A percentile compares a stretch with the other conserved stretches of the same genome.
phyloP scores from a whole-genome alignment of 306 rosid species.

The Castanea crenata region DNA sequence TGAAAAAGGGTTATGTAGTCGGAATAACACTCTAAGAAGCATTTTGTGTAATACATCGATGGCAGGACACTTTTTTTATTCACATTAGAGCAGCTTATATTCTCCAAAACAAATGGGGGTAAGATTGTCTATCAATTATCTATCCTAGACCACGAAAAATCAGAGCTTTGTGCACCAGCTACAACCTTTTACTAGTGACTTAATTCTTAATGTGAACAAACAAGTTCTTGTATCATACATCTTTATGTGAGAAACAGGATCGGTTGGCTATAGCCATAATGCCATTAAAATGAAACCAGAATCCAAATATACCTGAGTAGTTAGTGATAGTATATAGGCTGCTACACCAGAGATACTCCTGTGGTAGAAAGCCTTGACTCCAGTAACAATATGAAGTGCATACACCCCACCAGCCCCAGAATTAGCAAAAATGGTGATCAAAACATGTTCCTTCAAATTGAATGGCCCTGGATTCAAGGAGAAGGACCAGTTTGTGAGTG shows the following conservation, averaged over 20 bases:
- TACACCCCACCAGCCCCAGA: conserved; percentile 67
- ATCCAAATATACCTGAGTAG: conserved; percentile 66
- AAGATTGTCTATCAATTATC: no score
- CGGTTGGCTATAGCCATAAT: background rate
- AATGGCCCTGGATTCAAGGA: conserved; percentile 84
- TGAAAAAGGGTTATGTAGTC: background rate
- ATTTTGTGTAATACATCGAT: no score
- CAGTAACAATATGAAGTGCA: conserved; percentile 68
- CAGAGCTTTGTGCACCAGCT: no score
- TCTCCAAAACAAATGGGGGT: no score
- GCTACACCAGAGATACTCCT: conserved; percentile 52
- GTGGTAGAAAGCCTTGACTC: conserved; percentile 82
- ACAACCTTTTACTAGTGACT: no score
- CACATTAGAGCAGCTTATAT: no score
- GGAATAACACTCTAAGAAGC: background rate
- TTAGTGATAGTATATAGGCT: conserved; percentile 56
- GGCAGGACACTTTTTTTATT: no score
- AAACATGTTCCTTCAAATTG: conserved; percentile 72
- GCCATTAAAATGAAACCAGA: background rate
- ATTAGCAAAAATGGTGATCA: conserved; percentile 77
- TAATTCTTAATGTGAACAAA: no score
- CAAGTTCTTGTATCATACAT: background rate
- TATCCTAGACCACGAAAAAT: no score
- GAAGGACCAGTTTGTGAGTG: conserved; percentile 54
- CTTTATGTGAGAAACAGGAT: background rate